These are phyloP conservation scores for Phaeosphaeriaceae sp. DNA, from an alignment of 2,329 filamentous ascomycete genomes.

Conservation along the genomic window DNA sequence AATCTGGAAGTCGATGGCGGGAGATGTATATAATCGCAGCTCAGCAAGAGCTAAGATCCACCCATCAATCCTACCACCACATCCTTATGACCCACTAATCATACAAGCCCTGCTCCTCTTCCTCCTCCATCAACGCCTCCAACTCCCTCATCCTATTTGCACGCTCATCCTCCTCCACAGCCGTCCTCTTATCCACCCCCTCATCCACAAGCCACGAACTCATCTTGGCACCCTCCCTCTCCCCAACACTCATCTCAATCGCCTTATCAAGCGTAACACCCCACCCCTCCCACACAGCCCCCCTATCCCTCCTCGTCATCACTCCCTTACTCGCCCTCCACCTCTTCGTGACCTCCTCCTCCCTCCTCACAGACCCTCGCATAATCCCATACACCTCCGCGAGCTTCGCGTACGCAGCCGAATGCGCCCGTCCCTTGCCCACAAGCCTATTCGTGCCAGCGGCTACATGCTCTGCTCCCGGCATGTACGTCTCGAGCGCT, in stretches of 20 bases:
- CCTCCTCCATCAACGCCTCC: slow-evolving; percentile 25
- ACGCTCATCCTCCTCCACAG: slow-evolving; percentile 8
- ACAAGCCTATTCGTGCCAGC: no score
- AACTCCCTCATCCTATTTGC: slow-evolving; percentile 20
- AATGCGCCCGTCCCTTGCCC: slow-evolving; percentile 15
- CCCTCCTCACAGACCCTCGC: neutral
- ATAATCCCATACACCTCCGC: slow-evolving; percentile 25
- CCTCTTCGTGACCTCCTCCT: slow-evolving; percentile 41
- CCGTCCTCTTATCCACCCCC: slow-evolving; percentile 8
- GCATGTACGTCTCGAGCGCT: slow-evolving; percentile 33
- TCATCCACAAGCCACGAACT: slow-evolving; percentile 3
- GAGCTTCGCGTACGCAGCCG: slow-evolving; percentile 28
- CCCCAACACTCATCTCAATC: slow-evolving; percentile 25
- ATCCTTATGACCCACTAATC: neutral
- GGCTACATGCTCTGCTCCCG: neutral
- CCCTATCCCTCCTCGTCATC: slow-evolving; percentile 28
- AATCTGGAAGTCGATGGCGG: slow-evolving; percentile 51
- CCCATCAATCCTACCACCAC: no score
- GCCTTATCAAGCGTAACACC: slow-evolving; percentile 23
- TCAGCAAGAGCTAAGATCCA: no score
- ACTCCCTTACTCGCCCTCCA: slow-evolving; percentile 30
- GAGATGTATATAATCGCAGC: slow-evolving; percentile 36
- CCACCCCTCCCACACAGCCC: slow-evolving; percentile 45
- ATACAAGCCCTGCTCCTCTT: slow-evolving; percentile 11
- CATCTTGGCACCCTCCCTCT: slow-evolving; percentile 24